These are phyloP conservation scores for Carpinus viminea DNA, from an alignment of 306 rosid genomes.

Conservation along the genomic window DNA sequence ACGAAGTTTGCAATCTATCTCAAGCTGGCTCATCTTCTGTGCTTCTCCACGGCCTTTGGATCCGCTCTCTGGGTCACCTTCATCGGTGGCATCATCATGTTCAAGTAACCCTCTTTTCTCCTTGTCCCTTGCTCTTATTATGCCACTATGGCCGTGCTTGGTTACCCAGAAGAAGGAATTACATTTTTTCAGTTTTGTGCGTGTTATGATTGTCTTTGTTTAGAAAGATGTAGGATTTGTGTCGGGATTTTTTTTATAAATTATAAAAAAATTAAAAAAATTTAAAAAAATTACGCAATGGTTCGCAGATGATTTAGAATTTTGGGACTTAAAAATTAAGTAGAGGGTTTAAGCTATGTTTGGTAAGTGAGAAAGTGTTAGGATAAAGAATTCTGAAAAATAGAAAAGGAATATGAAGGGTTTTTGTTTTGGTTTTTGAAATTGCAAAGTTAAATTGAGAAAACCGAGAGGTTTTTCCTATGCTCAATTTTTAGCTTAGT, in stretches of 20 bases:
- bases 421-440: not conserved
- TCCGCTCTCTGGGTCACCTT: constrained; percentile 94
- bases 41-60: constrained; percentile 94
- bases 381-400: not conserved
- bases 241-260: not conserved
- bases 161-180: not conserved
- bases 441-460: not conserved
- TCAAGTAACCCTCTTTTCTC: constrained; percentile 51
- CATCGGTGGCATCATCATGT: constrained; percentile 98
- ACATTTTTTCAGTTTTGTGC: not conserved
- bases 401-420: too few relatives aligned
- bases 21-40: constrained; percentile 82
- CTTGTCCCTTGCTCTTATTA: not conserved
- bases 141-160: not conserved
- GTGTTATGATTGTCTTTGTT: not conserved
- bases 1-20: constrained; percentile 57
- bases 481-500: not conserved
- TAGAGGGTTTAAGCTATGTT: constrained; percentile 4
- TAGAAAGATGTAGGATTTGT: not conserved
- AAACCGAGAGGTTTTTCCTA: not conserved
- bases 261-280: too few relatives aligned
- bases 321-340: not conserved
- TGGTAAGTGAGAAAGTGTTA: constrained; percentile 9
- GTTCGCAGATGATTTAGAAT: not conserved
- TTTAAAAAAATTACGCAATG: not conserved